Evolutionary conservation across 495 filamentous ascomycete genomes (phyloP).

Genomic region (Neurospora cerealis): DNA sequence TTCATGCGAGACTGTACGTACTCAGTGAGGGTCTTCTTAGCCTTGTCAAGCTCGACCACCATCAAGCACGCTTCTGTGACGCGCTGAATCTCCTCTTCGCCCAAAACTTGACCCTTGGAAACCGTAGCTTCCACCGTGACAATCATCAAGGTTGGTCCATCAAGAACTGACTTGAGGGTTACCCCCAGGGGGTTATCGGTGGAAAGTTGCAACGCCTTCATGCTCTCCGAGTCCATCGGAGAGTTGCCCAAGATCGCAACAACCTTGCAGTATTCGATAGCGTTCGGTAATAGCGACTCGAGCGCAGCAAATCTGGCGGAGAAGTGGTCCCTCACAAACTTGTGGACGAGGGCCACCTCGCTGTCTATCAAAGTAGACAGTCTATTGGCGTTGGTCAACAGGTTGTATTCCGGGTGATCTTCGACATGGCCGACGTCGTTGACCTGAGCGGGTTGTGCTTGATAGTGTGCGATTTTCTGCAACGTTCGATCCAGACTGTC

Average conservation of each 20-base stretch:
- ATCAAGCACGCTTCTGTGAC: constrained; percentile 77
- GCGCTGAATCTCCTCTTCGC: constrained; percentile 58
- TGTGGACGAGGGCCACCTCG: constrained; percentile 88
- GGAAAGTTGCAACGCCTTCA: constrained; percentile 60
- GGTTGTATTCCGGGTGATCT: constrained; percentile 78
- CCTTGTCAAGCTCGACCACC: constrained; percentile 75
- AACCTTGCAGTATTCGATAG: constrained; percentile 90
- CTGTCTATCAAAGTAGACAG: constrained; percentile 83
- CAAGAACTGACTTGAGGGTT: constrained; percentile 67
- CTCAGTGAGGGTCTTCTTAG: constrained; percentile 78
- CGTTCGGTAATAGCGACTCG: constrained; percentile 85
- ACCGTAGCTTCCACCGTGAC: constrained; percentile 93
- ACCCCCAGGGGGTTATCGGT: constrained; percentile 67
- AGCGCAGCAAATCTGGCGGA: constrained; percentile 89
- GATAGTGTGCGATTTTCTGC: constrained; percentile 69
- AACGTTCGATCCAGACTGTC: constrained; percentile 42
- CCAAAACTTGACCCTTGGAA: constrained; percentile 69
- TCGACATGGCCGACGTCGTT: constrained; percentile 63
- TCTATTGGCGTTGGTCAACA: constrained; percentile 72
- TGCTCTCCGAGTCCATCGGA: constrained; percentile 72
- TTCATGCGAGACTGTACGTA: constrained; percentile 98
- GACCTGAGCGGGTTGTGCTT: constrained; percentile 56
- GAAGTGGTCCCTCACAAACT: constrained; percentile 92
- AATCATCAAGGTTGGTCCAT: constrained; percentile 86
- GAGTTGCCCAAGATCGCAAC: constrained; percentile 91